Base-by-base conservation (phyloP, 345 rosid species). In the Eucalyptus microcorys region DNA sequence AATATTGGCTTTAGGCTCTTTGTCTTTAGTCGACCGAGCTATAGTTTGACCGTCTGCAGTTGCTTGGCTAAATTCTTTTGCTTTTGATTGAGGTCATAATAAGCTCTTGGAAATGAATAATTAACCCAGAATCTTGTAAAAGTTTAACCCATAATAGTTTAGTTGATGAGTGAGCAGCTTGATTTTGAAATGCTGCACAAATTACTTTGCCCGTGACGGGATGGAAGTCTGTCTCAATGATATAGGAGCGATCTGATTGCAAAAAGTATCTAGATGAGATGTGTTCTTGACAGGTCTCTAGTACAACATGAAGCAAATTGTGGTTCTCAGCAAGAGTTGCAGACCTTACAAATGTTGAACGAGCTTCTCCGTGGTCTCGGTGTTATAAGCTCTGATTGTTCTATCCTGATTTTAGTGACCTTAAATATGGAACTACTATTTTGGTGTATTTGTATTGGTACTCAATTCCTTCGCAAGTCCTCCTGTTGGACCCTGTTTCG, bases 341-440 rank as follows among this genome's bases (percentile, higher is more conserved):
- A 21, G 47, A 22, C 83, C 42, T 22, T 11, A 5, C 83, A 37
- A 40, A 37, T 40, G 47, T 76, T 40, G 47, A 40, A 76, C 15
- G 5, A 22, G 5, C 30, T 21, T 76, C 47, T 40, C 30, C 0
- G 5, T 8, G 6, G 83, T 17, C 27, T 21, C 0, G 15, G 47
- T 10, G 14, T 37, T 76, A 37, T 37, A 76, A 76, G 14, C 47
- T 37, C 9, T 76, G 81, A 34, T 34, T 76, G 27, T 19, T 37
- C 83, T 76, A 21, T 76, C 5, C 83, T 76, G 83, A 76, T 40
- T 76, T 76, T 37, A 40, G 22, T 21, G 83, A 76, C 83, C 45
- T 76, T 76, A 15, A 40, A 10, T 40, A 76, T 21, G 6, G 83
- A 76, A 76, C 27, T 40, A 40, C 30, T 21, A 52, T 76, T 76